A percentile compares a stretch with the other conserved stretches of the same genome.
These are phyloP conservation scores for Trichoderma sp. DNA, from an alignment of 2,329 filamentous ascomycete species.

Conservation along the genomic window DNA sequence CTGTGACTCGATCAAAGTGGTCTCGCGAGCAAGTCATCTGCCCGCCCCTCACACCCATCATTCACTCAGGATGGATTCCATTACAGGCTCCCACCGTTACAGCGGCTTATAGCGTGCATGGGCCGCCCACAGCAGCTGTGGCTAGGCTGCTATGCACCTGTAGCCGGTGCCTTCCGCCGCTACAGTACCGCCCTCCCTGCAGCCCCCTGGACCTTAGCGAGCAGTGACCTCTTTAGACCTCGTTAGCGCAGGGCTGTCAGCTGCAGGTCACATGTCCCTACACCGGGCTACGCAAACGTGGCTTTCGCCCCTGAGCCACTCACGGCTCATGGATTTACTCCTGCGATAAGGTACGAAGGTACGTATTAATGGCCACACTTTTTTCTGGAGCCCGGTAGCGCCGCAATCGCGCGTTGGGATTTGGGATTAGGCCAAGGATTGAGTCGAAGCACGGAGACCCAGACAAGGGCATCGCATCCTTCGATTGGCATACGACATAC, in stretches of 20 bases:
- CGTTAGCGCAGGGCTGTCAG: conserved; percentile 17
- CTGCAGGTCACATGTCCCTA: conserved; percentile 12
- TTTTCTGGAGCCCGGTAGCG: conserved; percentile 7
- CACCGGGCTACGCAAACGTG: background rate
- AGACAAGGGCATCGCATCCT: background rate
- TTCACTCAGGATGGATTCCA: background rate
- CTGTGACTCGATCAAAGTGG: background rate
- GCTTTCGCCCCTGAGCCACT: conserved; percentile 2
- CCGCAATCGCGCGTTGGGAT: background rate
- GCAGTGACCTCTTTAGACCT: background rate
- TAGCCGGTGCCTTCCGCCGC: background rate
- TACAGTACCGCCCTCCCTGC: background rate
- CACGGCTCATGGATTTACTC: background rate
- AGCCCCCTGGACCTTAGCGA: background rate
- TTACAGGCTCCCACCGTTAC: background rate
- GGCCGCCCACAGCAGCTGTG: background rate
- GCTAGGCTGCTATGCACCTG: background rate
- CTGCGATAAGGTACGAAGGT: background rate
- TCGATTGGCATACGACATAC: background rate
- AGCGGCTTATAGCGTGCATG: background rate
- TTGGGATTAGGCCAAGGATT: background rate
- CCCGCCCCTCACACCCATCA: background rate
- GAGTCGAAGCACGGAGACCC: background rate
- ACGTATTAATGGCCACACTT: background rate
- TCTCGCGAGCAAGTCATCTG: conserved; percentile 13